Evolutionary conservation across 2,329 filamentous ascomycete genomes (phyloP), one percentile per base, ranked within the genome.

Genomic region (Coniochaeta hoffmannii): DNA sequence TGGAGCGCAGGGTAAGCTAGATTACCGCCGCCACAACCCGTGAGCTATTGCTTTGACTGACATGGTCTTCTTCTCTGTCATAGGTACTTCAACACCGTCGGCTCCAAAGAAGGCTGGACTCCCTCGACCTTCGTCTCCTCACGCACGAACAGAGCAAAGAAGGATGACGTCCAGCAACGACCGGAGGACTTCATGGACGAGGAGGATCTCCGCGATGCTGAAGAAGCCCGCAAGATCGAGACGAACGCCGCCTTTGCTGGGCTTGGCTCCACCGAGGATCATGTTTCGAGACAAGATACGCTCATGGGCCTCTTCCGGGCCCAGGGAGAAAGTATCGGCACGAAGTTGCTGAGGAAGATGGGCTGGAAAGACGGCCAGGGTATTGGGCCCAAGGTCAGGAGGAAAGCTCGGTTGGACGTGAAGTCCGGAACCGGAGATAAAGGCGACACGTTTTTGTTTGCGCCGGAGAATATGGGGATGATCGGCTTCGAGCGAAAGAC

Each of bases 1-100:
- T 99, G 89, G 75, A 97, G 91, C 76, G 94, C 94, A 76, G 94
- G 94, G 87, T 93, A 82, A 76, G 85, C 71, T 14, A 32, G 4
- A 19, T 6, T n/a, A 28, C 15, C 9, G 2, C 15, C 30, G 28
- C 8, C 7, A 30, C 17, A 22, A 17, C 30, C 28, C n/a, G 30
- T 10, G 31, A 31, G 44, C 57, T 22, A 51, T 31, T 31, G 7
- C 26, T 36, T 31, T 53, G 30, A 38, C 34, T 53, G 31, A 36
- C 31, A 11, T 19, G 22, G 14, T 22, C n/a, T 15, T 5, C 6
- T 38, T n/a, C 24, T n/a, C 22, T 17, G 58, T 55, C 70, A n/a
- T n/a, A 93, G 90, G 63, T 97, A 97, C 73, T 97, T 94, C 75
- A 99, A 99, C 69, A 96, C 92, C 5, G 94, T 97, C 62, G 94